Base-by-base conservation (phyloP, 176 grass and related monocot species). In the Triticum timopheevii region DNA sequence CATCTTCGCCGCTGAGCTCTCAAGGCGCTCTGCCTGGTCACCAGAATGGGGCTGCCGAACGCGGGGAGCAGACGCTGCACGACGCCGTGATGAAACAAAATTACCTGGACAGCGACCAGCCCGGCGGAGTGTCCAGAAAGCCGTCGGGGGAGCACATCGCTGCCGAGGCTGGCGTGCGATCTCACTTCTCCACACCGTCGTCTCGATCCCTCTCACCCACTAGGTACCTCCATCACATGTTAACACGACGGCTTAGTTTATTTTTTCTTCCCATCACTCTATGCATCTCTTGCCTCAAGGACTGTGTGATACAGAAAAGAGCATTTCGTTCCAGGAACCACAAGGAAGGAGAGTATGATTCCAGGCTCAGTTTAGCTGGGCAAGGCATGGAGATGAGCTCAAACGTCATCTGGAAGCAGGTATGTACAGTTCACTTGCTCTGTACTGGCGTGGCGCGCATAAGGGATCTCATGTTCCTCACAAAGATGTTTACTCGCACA, bases 121-220 rank as follows among this genome's bases (percentile, higher is more conserved):
- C 84, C 27, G 92, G 94, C 74, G 82, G 87, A 34, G 82, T 81
- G 42, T 56, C 69, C 8, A 82, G 69, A 52, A 94, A 82, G 82
- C 33, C 77, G 30, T 80, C 75, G 19, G 79, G 82, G 38, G 83
- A 89, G 84, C 90, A 88, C 17, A 45, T 40, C 49, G 73, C 52
- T 44, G 50, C 54, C 1, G 92, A 93, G 2, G 88, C 69, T 45
- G 75, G 45, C 3, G 82, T 73, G 45, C 93, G 71, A 8, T 98
- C 94, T 45, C 97, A 92, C 16, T 54, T 90, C 39, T 96, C 94
- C 40, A 94, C 88, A 2, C 94, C 89, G 10, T 94, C 94, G 2
- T 96, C 97, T 27, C 88, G 87, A 16, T 96, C 97, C n/a, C 73
- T 99, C 50, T 99, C 97, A 34, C 94, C 97, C n/a, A 81, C 88